Evolutionary conservation across 2,329 filamentous ascomycete genomes (phyloP).

Genomic region (Fusarium marasasianum): DNA sequence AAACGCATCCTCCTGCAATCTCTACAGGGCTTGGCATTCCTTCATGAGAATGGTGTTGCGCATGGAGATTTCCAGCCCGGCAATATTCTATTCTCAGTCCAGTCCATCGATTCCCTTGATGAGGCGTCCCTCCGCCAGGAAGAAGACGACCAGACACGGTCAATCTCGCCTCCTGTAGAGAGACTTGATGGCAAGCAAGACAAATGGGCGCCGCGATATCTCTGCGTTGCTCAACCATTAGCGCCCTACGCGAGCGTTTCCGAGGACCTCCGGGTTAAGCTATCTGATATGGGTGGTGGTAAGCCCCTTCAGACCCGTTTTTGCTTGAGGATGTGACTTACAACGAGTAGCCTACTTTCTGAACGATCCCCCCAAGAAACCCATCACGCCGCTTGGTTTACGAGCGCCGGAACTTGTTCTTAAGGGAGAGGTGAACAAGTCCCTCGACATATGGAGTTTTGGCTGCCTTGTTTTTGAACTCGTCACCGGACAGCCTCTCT

Average conservation of each 20-base stretch:
- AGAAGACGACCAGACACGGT: not conserved
- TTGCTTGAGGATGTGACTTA: not conserved
- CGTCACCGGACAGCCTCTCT: conserved; percentile 4
- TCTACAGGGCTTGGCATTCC: not conserved
- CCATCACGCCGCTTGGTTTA: not conserved
- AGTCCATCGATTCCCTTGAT: not conserved
- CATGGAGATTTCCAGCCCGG: conserved; percentile 22
- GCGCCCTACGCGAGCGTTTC: not conserved
- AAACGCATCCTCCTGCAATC: conserved; percentile 20
- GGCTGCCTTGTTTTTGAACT: conserved; percentile 25
- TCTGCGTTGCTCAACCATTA: conserved; percentile 7
- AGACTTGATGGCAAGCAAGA: conserved; percentile 16
- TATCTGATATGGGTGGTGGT: conserved; percentile 24
- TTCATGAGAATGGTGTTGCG: not conserved
- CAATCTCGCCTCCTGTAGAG: conserved; percentile 1
- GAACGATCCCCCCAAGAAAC: not conserved
- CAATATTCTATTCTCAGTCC: conserved; percentile 1
- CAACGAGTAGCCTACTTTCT: conserved; percentile 4
- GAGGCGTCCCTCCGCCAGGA: not conserved
- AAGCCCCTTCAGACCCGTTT: not conserved
- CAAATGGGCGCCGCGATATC: conserved; percentile 12
- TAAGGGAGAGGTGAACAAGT: not conserved
- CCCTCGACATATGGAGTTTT: conserved; percentile 25
- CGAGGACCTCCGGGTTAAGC: not conserved
- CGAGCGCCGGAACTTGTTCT: conserved; percentile 19